Conservation (phyloP, 768 basidiomycete genomes). For the Leucogyrophana mollusca region DNA sequence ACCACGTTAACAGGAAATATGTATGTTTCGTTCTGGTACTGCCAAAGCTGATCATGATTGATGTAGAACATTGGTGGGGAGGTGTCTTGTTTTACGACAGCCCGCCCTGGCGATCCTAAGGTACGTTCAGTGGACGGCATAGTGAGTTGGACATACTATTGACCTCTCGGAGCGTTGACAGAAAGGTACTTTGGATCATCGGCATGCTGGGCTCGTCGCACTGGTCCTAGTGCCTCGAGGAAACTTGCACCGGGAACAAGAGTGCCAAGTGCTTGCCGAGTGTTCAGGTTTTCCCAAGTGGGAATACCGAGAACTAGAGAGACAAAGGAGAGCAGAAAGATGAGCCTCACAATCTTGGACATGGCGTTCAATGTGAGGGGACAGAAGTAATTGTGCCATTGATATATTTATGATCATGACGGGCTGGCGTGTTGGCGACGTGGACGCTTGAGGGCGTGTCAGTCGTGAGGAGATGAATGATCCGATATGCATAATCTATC, state of each 20-base stretch:
- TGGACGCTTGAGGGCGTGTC: not conserved
- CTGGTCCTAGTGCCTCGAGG: constrained; percentile 19
- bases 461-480: too few relatives aligned
- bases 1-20: constrained; percentile 54
- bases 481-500: not conserved
- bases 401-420: not conserved
- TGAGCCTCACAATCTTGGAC: not conserved
- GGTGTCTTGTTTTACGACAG: constrained; percentile 37
- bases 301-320: constrained; percentile 35
- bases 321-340: constrained; percentile 1
- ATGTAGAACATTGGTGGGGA: constrained; percentile 54
- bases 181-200: constrained; percentile 29
- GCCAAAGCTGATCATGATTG: constrained; percentile 48
- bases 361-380: not conserved
- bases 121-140: not conserved
- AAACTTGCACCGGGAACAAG: constrained; percentile 42
- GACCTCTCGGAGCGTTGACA: constrained; percentile 31
- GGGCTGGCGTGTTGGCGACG: not conserved
- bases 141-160: not conserved
- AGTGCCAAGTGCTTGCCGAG: constrained; percentile 35
- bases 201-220: constrained; percentile 22
- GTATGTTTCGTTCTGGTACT: constrained; percentile 53
- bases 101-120: constrained; percentile 48
- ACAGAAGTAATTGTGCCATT: too few relatives aligned
- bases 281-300: constrained; percentile 39